Percentiles rank a stretch among this genome's conserved stretches.
Conservation (phyloP, 768 basidiomycete species). For the Leccinum obscurum region DNA sequence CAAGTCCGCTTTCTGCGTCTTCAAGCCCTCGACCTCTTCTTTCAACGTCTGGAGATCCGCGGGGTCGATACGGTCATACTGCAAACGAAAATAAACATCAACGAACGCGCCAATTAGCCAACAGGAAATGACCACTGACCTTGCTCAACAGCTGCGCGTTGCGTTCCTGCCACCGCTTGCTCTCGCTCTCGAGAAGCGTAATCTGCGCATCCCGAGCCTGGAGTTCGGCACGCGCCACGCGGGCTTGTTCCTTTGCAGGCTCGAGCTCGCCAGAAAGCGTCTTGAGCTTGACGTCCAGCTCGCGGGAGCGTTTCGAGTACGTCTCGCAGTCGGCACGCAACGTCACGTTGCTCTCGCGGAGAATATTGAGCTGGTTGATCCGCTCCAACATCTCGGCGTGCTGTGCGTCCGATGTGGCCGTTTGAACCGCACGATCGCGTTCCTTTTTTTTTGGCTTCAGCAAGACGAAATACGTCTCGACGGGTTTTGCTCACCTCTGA, state of each 20-base stretch:
- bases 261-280: slow-evolving; percentile 62
- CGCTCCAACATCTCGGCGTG: slow-evolving; percentile 83
- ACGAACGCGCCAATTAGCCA: background rate
- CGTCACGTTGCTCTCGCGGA: slow-evolving; percentile 87
- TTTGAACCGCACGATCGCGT: slow-evolving; percentile 73
- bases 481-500: slow-evolving; percentile 53
- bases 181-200: slow-evolving; percentile 71
- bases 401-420: slow-evolving; percentile 70
- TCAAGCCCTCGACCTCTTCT: slow-evolving; percentile 63
- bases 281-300: slow-evolving; percentile 65
- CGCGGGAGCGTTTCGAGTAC: slow-evolving; percentile 65
- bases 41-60: slow-evolving; percentile 78
- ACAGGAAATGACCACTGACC: slow-evolving; percentile 40
- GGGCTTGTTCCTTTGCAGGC: slow-evolving; percentile 71
- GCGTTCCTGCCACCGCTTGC: slow-evolving; percentile 80
- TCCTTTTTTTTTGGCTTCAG: slow-evolving; percentile 55
- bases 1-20: slow-evolving; percentile 40
- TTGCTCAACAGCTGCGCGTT: slow-evolving; percentile 80
- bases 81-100: slow-evolving; percentile 1
- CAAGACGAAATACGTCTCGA: too few relatives aligned
- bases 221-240: slow-evolving; percentile 69
- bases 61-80: slow-evolving; percentile 91
- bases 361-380: slow-evolving; percentile 82
- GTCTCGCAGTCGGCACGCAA: slow-evolving; percentile 75
- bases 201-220: slow-evolving; percentile 68